A percentile compares a stretch with the other conserved stretches of the same genome.
phyloP scores from a whole-genome alignment of 106 monocot genomes.

The Dendrobium chrysotoxum region DNA sequence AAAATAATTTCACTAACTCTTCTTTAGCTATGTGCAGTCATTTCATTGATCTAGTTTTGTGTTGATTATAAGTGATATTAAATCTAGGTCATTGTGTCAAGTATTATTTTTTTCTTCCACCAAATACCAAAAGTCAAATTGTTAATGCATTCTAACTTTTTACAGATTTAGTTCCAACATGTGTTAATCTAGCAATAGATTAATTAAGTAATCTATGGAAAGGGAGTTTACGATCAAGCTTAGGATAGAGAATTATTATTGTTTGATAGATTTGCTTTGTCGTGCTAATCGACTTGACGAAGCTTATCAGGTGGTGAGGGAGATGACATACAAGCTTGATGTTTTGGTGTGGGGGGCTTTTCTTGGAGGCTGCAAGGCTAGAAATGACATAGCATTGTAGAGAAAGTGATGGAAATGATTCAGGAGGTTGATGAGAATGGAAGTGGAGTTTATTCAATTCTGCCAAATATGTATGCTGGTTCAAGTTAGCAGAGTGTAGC shows the following conservation, averaged over 20 bases:
- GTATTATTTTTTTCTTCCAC: no score
- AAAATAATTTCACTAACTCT: no score
- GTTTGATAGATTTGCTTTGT: slow-evolving; percentile 35
- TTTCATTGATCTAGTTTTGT: no score
- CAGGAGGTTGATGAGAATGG: slow-evolving; percentile 13
- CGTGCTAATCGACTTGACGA: slow-evolving; percentile 22
- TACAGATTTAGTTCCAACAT: no score
- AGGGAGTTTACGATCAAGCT: slow-evolving; percentile 15
- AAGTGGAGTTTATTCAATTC: slow-evolving; percentile 29
- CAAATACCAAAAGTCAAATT: no score
- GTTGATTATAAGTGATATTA: no score
- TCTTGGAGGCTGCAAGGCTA: slow-evolving; percentile 27
- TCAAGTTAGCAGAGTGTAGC: no score
- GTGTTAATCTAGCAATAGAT: no score
- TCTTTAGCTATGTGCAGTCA: no score
- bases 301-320: slow-evolving; percentile 14
- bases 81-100: no score
- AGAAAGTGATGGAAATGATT: slow-evolving; percentile 20
- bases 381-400: slow-evolving; percentile 16
- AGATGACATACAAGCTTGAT: slow-evolving; percentile 31
- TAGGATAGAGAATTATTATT: slow-evolving; percentile 35
- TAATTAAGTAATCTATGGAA: slow-evolving; percentile 26
- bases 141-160: no score
- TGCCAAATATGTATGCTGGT: no score
- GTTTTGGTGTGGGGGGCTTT: slow-evolving; percentile 30